Conservation (phyloP, 768 basidiomycete species). For the Lentinus brumalis region DNA sequence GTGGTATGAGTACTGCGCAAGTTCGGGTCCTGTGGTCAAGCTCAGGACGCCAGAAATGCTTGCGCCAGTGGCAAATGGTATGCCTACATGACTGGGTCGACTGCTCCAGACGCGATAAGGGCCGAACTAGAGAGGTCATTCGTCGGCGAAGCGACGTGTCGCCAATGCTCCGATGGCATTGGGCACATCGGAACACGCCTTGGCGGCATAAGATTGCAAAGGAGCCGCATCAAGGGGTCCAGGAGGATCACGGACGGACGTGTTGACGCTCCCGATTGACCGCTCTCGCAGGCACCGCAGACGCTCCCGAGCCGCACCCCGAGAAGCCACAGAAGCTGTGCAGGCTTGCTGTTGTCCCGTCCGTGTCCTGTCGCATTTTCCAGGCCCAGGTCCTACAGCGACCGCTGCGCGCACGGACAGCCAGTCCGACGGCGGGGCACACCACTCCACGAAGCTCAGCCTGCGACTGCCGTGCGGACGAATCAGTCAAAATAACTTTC, state of each 20-base stretch:
- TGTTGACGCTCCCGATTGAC: constrained; percentile 9
- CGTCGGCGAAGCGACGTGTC: constrained; percentile 10
- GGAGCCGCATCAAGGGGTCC: constrained; percentile 15
- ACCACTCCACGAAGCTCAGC: not conserved
- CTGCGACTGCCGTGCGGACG: constrained; percentile 7
- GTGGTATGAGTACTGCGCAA: not conserved
- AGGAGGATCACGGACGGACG: constrained; percentile 12
- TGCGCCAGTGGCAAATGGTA: constrained; percentile 6
- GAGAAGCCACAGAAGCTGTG: constrained; percentile 16
- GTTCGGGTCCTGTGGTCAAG: not conserved
- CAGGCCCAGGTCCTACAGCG: not conserved
- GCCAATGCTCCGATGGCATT: constrained; percentile 11
- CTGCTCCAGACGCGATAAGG: constrained; percentile 14
- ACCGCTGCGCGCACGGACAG: not conserved
- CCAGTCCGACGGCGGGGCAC: too few relatives aligned
- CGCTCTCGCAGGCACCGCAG: constrained; percentile 7
- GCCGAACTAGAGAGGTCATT: constrained; percentile 11
- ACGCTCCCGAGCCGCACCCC: constrained; percentile 11
- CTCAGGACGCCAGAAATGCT: constrained; percentile 7
- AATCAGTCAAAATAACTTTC: constrained; percentile 21
- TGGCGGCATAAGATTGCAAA: constrained; percentile 6
- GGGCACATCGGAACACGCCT: constrained; percentile 8
- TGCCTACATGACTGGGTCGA: constrained; percentile 12
- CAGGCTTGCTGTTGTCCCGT: not conserved
- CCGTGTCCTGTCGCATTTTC: not conserved